These are phyloP conservation scores for Cymbomonas tetramitiformis DNA, from an alignment of 139 green algal genomes.

Conservation along the genomic window DNA sequence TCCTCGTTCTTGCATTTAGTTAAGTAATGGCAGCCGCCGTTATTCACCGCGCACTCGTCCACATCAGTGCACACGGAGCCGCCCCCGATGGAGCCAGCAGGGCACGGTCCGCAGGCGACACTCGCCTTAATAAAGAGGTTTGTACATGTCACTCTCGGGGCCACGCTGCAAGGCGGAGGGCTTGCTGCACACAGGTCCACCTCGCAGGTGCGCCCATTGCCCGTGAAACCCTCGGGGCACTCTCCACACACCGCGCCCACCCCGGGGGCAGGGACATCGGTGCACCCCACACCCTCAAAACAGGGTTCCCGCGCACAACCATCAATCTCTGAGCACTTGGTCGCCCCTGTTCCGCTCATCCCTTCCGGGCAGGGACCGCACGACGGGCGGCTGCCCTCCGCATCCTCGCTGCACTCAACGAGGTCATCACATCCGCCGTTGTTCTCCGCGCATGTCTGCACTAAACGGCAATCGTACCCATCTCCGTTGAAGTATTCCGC, in stretches of 20 bases:
- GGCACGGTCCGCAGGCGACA: neutral
- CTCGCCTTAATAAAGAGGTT: too few species aligned
- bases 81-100: neutral
- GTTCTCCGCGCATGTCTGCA: neutral
- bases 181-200: too few species aligned
- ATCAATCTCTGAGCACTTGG: neutral
- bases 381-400: neutral
- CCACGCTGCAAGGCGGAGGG: too few species aligned
- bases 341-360: neutral
- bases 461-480: too few species aligned
- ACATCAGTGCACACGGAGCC: neutral
- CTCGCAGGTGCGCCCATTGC: too few species aligned
- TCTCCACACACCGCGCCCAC: neutral
- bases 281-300: neutral
- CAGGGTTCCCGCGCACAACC: neutral
- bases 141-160: too few species aligned
- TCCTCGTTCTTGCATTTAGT: conserved; percentile 3
- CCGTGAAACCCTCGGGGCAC: neutral
- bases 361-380: conserved; percentile 1
- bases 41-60: neutral
- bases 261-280: neutral
- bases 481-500: too few species aligned
- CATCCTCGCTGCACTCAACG: neutral
- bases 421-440: conserved; percentile 3
- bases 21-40: neutral